Evolutionary conservation across 441 rosid species (phyloP).

Genomic region (Brassica balearica): DNA sequence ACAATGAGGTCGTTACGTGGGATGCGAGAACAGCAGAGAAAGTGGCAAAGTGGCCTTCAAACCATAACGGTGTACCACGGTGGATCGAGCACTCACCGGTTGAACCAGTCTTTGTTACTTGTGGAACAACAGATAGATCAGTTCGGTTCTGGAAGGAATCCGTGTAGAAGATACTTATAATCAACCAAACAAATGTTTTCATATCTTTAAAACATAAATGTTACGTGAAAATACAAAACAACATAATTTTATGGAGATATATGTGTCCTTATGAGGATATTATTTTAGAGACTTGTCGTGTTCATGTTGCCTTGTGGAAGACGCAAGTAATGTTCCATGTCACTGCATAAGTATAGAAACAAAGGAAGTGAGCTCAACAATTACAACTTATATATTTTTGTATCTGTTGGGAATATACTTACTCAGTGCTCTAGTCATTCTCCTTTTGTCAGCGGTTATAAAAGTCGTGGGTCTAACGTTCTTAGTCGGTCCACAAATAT

Average conservation of each 20-base stretch:
- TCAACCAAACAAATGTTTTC: slow-evolving; percentile 13
- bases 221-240: background rate
- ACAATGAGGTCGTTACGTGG: slow-evolving; percentile 76
- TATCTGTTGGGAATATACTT: slow-evolving; percentile 18
- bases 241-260: background rate
- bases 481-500: slow-evolving; percentile 67
- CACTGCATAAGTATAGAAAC: slow-evolving; percentile 47
- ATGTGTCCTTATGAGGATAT: slow-evolving; percentile 9
- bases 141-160: slow-evolving; percentile 83
- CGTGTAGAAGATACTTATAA: slow-evolving; percentile 30
- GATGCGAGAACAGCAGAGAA: slow-evolving; percentile 77
- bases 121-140: slow-evolving; percentile 81
- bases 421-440: slow-evolving; percentile 59
- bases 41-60: slow-evolving; percentile 82
- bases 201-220: background rate
- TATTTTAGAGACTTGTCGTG: background rate
- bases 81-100: slow-evolving; percentile 87
- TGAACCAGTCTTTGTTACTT: slow-evolving; percentile 75
- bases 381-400: background rate
- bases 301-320: slow-evolving; percentile 32
- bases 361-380: slow-evolving; percentile 8
- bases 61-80: slow-evolving; percentile 73
- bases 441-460: slow-evolving; percentile 47
- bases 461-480: slow-evolving; percentile 57
- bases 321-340: slow-evolving; percentile 75